Percentiles rank a stretch among this genome's conserved stretches.
phyloP scores from a whole-genome alignment of 2,329 filamentous ascomycete species.

The Aureobasidium mangrovei region DNA sequence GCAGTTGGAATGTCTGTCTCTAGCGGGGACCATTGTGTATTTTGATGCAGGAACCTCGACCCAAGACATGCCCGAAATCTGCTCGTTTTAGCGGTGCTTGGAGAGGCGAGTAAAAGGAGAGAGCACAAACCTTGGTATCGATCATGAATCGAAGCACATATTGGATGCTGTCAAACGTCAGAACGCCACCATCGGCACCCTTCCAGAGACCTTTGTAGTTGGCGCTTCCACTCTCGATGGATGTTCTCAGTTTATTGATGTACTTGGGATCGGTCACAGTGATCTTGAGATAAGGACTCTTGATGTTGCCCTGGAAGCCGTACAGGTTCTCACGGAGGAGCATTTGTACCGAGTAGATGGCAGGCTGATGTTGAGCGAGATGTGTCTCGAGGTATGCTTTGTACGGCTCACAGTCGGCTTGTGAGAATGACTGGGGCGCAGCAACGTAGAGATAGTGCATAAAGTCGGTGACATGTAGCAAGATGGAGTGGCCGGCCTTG shows the following conservation, averaged over 20 bases:
- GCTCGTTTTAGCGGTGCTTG: conserved; percentile 12
- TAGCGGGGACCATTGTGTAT: conserved; percentile 60
- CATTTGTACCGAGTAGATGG: conserved; percentile 73
- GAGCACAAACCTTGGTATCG: conserved; percentile 62
- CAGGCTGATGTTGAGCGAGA: conserved; percentile 61
- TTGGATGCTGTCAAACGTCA: conserved; percentile 93
- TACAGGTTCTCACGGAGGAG: conserved; percentile 85
- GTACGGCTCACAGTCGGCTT: conserved; percentile 68
- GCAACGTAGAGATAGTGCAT: conserved; percentile 93
- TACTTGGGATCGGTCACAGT: conserved; percentile 82
- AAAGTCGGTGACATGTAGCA: conserved; percentile 92
- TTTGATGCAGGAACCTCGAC: conserved; percentile 70
- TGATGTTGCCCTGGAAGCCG: conserved; percentile 85
- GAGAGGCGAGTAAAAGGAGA: background rate
- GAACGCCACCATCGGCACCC: conserved; percentile 57
- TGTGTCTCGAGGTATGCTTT: conserved; percentile 72
- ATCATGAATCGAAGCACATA: conserved; percentile 97
- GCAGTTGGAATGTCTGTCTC: conserved; percentile 76
- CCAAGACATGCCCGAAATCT: conserved; percentile 96
- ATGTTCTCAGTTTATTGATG: conserved; percentile 65
- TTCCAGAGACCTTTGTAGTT: conserved; percentile 94
- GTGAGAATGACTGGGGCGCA: conserved; percentile 72
- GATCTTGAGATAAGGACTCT: conserved; percentile 88
- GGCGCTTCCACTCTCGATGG: conserved; percentile 65
- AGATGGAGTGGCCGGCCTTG: conserved; percentile 72